Conservation (phyloP, 148 eudicot species). For the Drosera capensis region DNA sequence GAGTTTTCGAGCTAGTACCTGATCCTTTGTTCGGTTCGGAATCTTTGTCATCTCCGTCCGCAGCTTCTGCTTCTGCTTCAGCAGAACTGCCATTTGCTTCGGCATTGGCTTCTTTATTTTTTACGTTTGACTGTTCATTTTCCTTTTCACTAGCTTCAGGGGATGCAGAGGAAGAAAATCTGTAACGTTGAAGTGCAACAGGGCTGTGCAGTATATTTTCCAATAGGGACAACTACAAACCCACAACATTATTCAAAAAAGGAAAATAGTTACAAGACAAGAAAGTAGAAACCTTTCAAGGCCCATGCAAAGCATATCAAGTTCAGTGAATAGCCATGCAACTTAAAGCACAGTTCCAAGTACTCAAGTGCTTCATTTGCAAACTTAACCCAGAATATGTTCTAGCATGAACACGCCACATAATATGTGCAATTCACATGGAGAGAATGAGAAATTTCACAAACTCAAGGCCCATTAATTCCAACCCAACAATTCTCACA, state of each 20-base stretch:
- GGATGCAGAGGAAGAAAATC: slow-evolving; percentile 65
- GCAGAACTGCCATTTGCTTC: slow-evolving; percentile 6
- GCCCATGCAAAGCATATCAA: too few species aligned
- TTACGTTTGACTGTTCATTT: slow-evolving; percentile 18
- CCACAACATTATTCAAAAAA: too few species aligned
- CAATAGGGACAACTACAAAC: slow-evolving; percentile 19
- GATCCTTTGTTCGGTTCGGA: slow-evolving; percentile 20
- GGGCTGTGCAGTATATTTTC: slow-evolving; percentile 15
- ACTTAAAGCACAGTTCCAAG: too few species aligned
- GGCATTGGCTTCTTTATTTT: slow-evolving; percentile 18
- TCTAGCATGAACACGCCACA: too few species aligned
- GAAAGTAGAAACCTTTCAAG: neutral
- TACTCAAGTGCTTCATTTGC: too few species aligned
- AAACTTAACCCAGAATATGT: too few species aligned
- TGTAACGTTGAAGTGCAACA: slow-evolving; percentile 25
- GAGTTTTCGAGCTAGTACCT: slow-evolving; percentile 24
- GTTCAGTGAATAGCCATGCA: neutral
- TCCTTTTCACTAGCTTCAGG: slow-evolving; percentile 34
- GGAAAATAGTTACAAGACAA: neutral
- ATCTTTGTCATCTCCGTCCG: slow-evolving; percentile 12
- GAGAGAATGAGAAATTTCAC: too few species aligned
- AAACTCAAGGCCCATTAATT: too few species aligned
- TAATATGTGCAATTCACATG: too few species aligned
- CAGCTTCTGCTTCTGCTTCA: slow-evolving; percentile 13
- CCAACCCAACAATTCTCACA: too few species aligned